phyloP scores from a whole-genome alignment of 495 filamentous ascomycete species.

The Rhypophila decipiens region DNA sequence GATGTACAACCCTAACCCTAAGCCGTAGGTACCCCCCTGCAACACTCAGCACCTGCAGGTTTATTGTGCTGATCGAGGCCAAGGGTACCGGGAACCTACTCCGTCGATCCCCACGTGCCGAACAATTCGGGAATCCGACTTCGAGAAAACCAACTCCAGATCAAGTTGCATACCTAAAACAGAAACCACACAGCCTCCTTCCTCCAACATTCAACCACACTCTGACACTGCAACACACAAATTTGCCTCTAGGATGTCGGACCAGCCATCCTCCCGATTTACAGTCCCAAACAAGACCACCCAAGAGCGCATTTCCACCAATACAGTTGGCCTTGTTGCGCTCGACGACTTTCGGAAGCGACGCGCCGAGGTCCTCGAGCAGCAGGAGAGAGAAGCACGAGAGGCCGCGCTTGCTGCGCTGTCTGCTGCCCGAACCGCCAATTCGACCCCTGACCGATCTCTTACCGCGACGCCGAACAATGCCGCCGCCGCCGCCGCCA shows the following conservation, averaged over 20 bases:
- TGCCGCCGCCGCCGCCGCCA: conserved; percentile 6
- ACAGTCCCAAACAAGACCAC: conserved; percentile 73
- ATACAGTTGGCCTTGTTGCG: conserved; percentile 88
- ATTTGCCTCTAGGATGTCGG: conserved; percentile 21
- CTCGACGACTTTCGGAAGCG: conserved; percentile 95
- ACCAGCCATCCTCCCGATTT: conserved; percentile 52
- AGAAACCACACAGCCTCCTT: no score
- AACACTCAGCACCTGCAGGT: no score
- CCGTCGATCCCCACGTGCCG: no score
- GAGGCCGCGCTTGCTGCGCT: conserved; percentile 35
- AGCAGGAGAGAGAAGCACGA: conserved; percentile 77
- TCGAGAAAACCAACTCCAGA: not conserved
- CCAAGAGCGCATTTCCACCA: conserved; percentile 83
- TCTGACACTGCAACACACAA: not conserved
- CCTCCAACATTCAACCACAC: not conserved
- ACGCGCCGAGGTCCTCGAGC: conserved; percentile 87
- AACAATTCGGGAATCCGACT: no score
- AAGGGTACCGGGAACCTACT: no score
- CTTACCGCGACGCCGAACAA: conserved; percentile 34
- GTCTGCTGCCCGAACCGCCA: conserved; percentile 27
- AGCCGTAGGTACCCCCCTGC: no score
- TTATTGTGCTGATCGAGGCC: no score
- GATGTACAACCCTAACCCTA: no score
- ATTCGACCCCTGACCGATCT: conserved; percentile 34
- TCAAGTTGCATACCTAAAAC: not conserved